Conservation (phyloP, 1,139 yeast genomes). For the Kluyveromyces sp. region DNA sequence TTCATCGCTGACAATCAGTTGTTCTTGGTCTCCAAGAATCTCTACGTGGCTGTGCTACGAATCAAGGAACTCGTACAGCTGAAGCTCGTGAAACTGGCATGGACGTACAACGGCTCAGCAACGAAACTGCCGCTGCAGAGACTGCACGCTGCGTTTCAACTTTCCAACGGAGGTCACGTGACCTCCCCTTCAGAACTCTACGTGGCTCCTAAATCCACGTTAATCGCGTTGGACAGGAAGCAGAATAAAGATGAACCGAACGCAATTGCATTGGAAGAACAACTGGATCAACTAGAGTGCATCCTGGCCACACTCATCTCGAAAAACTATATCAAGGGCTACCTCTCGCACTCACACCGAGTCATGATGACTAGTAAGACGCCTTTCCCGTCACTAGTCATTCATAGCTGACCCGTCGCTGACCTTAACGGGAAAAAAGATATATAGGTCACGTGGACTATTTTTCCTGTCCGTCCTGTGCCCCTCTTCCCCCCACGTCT, state of each 20-base stretch:
- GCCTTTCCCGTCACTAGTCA: conserved; percentile 52
- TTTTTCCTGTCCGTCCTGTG: too few species aligned
- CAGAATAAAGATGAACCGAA: background rate
- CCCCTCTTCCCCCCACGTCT: background rate
- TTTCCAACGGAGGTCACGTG: conserved; percentile 11
- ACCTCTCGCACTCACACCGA: conserved; percentile 66
- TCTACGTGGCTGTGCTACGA: conserved; percentile 56
- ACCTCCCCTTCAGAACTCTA: conserved; percentile 10
- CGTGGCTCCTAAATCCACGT: background rate
- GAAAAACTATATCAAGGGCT: conserved; percentile 66
- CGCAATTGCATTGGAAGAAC: conserved; percentile 7
- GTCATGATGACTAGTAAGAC: conserved; percentile 72
- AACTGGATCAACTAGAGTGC: conserved; percentile 59
- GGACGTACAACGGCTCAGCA: conserved; percentile 18
- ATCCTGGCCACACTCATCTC: conserved; percentile 61
- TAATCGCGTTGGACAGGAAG: background rate
- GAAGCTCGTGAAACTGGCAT: conserved; percentile 46
- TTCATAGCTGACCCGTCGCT: too few species aligned
- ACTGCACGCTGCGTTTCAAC: conserved; percentile 18
- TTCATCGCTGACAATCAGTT: conserved; percentile 41
- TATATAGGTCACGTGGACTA: background rate
- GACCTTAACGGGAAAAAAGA: background rate
- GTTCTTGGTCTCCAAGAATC: conserved; percentile 50
- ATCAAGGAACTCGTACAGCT: conserved; percentile 48
- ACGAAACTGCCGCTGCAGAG: conserved; percentile 19